phyloP scores from a whole-genome alignment of 352 stramenopile genomes.

The Saprolegnia diclina region DNA sequence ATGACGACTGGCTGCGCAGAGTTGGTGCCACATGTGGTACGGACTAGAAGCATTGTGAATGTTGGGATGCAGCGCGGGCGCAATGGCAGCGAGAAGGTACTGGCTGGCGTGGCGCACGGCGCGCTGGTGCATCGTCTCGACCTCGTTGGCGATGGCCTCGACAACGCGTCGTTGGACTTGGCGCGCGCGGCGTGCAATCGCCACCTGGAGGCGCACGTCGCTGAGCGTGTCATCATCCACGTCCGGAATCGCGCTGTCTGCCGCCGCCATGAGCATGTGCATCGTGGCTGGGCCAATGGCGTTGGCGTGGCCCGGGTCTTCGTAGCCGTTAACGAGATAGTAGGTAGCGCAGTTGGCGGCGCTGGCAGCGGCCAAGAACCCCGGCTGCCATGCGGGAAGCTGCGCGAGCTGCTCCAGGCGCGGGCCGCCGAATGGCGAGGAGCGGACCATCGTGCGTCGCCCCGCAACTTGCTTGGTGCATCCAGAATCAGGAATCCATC shows the following conservation, averaged over 20 bases:
- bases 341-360: not conserved
- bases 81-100: not conserved
- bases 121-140: not conserved
- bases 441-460: not conserved
- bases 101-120: not conserved
- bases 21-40: not conserved
- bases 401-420: not conserved
- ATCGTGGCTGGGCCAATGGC: not conserved
- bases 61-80: not conserved
- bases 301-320: not conserved
- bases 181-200: not conserved
- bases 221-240: not conserved
- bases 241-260: not conserved
- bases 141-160: not conserved
- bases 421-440: not conserved
- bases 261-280: not conserved
- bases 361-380: not conserved
- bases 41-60: not conserved
- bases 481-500: not conserved
- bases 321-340: not conserved
- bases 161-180: not conserved
- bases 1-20: not conserved
- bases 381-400: not conserved
- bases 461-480: not conserved
- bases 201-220: not conserved